Evolutionary conservation across 192 early-diverging fungal species (phyloP), one percentile per base, ranked within the genome.

Genomic region (Physocladia obscura): DNA sequence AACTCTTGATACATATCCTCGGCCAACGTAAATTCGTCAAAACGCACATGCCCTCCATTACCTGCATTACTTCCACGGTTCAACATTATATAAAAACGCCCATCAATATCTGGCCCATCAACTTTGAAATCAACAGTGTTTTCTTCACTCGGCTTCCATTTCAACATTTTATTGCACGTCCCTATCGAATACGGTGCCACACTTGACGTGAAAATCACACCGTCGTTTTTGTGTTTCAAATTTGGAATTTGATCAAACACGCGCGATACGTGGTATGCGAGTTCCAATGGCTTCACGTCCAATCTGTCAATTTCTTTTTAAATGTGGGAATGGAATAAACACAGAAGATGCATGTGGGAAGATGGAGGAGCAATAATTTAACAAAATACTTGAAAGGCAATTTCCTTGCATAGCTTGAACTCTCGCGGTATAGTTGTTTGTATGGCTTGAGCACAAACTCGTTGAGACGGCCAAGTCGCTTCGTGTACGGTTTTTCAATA

Each of bases 401-500:
- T 26, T 57, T 49, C 13, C 68, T 37, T 0, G 71, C 74, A 47
- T 82, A 74, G 13, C 70, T 29, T 15, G 70, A 74, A 49, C 80
- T 69, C 3, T 56, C 63, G n/a, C 69, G 55, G 8, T 82, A 56
- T 69, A 87, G 67, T 35, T 81, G 56, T 15, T 81, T 67, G 59
- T 90, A 90, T 2, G 92, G 92, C 31, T 75, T 62, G 0, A 93
- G 62, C 3, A 97, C 84, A 24, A 87, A 73, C 27, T 79, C 74
- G 51, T 80, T 71, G 22, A 95, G 68, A 35, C 89, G 88, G 1
- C 89, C 94, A 22, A 97, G 79, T 47, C 95, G 72, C 24, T 79
- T 90, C 3, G 62, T 78, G 31, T 93, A 84, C 0, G 84, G 74
- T 31, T 83, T 79, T 0, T 77, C 50, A 24, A 89, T 86, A 35